These are phyloP conservation scores for Phytophthora sojae DNA, from an alignment of 352 stramenopile genomes.

Conservation along the genomic window DNA sequence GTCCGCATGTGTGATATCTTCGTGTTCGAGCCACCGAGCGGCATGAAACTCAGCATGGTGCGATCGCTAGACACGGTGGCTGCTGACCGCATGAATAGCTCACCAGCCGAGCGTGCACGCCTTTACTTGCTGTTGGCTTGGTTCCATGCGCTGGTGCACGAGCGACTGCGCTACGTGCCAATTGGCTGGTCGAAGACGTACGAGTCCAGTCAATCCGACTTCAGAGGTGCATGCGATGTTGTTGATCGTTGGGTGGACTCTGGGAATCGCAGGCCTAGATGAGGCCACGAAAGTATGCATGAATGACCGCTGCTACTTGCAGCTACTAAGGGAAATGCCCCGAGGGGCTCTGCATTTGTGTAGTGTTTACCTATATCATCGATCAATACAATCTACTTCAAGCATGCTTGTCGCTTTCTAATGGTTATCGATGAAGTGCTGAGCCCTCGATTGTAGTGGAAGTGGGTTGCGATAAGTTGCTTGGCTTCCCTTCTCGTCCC, in stretches of 20 bases:
- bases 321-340: not conserved
- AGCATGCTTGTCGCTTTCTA: not conserved
- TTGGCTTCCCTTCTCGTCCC: not conserved
- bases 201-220: slow-evolving; percentile 99
- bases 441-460: not conserved
- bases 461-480: not conserved
- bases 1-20: slow-evolving; percentile 97
- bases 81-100: slow-evolving; percentile 91
- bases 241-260: slow-evolving; percentile 97
- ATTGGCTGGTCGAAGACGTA: slow-evolving; percentile 99
- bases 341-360: slow-evolving; percentile 15
- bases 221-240: slow-evolving; percentile 96
- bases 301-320: not conserved
- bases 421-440: not conserved
- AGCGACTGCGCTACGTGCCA: slow-evolving; percentile 97
- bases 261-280: slow-evolving; percentile 71
- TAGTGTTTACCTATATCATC: slow-evolving; percentile 5
- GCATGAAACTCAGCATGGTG: slow-evolving; percentile 97
- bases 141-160: slow-evolving; percentile 98
- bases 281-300: slow-evolving; percentile 4
- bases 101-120: slow-evolving; percentile 88
- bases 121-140: slow-evolving; percentile 98
- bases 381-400: slow-evolving; percentile 8
- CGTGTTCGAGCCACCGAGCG: slow-evolving; percentile 98
- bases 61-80: slow-evolving; percentile 95